Conservation (phyloP, 1,139 yeast species). For the Debaryomycetaceae sp. region DNA sequence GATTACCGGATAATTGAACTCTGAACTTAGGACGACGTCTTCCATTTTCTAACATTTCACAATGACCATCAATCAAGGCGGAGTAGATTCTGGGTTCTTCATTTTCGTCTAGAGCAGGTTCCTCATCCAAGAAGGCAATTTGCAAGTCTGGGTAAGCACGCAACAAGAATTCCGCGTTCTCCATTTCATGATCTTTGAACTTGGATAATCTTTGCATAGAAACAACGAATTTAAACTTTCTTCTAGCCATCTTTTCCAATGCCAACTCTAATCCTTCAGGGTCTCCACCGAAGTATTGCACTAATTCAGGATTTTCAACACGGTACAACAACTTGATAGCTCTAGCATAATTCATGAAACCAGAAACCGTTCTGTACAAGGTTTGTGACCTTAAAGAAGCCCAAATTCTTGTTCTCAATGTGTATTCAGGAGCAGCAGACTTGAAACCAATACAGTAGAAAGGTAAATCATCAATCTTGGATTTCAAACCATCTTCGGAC, state of each 20-base stretch:
- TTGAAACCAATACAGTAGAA: slow-evolving; percentile 99
- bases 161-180: slow-evolving; percentile 94
- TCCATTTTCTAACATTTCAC: slow-evolving; percentile 96
- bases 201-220: slow-evolving; percentile 98
- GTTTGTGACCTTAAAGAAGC: slow-evolving; percentile 98
- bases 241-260: slow-evolving; percentile 97
- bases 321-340: slow-evolving; percentile 96
- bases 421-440: slow-evolving; percentile 98
- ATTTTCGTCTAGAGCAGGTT: slow-evolving; percentile 81
- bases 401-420: slow-evolving; percentile 98
- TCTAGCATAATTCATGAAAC: slow-evolving; percentile 98
- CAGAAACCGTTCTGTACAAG: slow-evolving; percentile 95
- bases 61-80: slow-evolving; percentile 96
- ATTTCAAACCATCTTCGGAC: slow-evolving; percentile 72
- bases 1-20: slow-evolving; percentile 97
- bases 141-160: slow-evolving; percentile 99
- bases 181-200: slow-evolving; percentile 96
- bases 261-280: slow-evolving; percentile 95
- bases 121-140: slow-evolving; percentile 97
- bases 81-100: slow-evolving; percentile 98
- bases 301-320: slow-evolving; percentile 98
- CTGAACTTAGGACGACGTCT: slow-evolving; percentile 98
- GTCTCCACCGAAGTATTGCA: slow-evolving; percentile 96
- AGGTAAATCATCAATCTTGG: slow-evolving; percentile 94
- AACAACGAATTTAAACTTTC: slow-evolving; percentile 95